Evolutionary conservation across 768 basidiomycete species (phyloP).

Genomic region (Lentinula detonsa): DNA sequence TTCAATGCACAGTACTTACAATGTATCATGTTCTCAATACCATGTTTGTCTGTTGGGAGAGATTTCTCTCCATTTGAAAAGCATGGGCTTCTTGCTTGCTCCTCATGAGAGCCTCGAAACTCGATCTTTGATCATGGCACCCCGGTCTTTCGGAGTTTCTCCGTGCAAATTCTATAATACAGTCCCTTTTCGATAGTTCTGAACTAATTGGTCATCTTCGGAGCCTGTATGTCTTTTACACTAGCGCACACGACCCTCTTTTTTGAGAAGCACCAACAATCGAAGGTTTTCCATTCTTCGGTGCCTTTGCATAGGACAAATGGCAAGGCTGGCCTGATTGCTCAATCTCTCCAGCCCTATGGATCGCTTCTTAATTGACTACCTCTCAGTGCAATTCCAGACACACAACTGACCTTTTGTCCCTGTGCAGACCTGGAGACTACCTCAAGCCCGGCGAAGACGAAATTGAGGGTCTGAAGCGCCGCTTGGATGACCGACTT

Average conservation of each 20-base stretch:
- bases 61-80: no score
- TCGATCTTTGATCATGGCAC: neutral
- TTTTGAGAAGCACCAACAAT: neutral
- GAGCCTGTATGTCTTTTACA: neutral
- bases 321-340: neutral
- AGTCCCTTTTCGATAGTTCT: neutral
- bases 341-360: no score
- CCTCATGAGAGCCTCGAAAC: neutral
- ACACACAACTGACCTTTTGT: neutral
- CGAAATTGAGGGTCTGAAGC: constrained; percentile 86
- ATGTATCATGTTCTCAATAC: neutral
- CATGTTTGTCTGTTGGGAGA: neutral
- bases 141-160: neutral
- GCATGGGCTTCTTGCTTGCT: neutral
- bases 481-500: constrained; percentile 82
- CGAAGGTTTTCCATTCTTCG: neutral
- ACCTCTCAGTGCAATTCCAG: neutral
- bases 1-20: neutral
- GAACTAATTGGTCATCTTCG: neutral
- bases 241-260: neutral
- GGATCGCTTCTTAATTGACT: neutral
- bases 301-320: neutral
- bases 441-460: constrained; percentile 96
- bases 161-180: neutral
- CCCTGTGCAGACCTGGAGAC: constrained; percentile 75